Base-by-base conservation (phyloP, 805 yeast genomes). In the Metschnikowia kunwiensis region DNA sequence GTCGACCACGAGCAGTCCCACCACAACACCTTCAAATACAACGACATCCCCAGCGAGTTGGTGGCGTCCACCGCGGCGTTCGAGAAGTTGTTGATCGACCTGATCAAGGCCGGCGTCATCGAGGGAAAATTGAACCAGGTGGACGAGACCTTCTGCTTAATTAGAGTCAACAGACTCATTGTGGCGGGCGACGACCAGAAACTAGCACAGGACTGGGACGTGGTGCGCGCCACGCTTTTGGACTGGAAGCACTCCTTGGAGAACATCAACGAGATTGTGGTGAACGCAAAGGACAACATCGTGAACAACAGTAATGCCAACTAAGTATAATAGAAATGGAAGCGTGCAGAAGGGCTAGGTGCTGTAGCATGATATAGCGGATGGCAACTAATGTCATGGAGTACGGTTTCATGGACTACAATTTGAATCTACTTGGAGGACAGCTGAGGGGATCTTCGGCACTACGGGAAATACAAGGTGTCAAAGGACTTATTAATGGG, bases 61-160 rank as follows among this genome's bases (percentile, higher is more conserved):
- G 54, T 55, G 10, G 43, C 57, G 3, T 49, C 61, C 7, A 37
- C 60, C 11, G 41, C 50, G 24, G 69, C 64, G 32, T 60, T 68
- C 30, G 74, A 68, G 50, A 51, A 57, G 29, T 56, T 68, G 40
- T 53, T 68, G 44, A 60, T 68, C 26, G 64, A 63, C 46, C 58
- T 71, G 24, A 67, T 68, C 44, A 66, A 65, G 49, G 56, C 65
- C n/a, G 68, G 67, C 28, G 65, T 68, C 33, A 50, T 68, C 34
- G 72, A 68, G 53, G 74, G 73, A 35, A 68, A 66, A 47, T 60
- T 68, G 46, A 65, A 68, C 51, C 74, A 68, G 53, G 57, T 67
- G 28, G 64, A 62, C 24, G 60, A 63, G 42, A 54, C 61, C 6
- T 68, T 68, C 49, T 55, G 60, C 43, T 63, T 68, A 46, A 61